Evolutionary conservation across 176 grass and related monocot genomes (phyloP), one percentile per base, ranked within the genome.

Genomic region (Metroxylon sagu): DNA sequence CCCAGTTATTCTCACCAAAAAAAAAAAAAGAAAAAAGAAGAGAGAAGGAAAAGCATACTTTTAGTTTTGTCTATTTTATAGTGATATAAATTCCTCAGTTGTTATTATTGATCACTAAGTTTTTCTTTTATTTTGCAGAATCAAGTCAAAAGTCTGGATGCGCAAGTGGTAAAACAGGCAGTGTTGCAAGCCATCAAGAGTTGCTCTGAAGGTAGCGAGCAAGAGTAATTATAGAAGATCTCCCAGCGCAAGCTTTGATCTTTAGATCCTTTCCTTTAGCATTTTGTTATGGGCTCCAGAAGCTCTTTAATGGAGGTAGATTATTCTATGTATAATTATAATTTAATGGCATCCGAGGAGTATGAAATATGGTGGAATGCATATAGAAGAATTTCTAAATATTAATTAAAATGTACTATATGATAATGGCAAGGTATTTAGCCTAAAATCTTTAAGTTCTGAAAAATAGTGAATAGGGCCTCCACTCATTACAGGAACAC

Each of bases 151-250:
- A 77, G 54, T 35, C 35, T 95, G 30, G 79, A 98, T 50, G 73
- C 75, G 12, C 71, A 79, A 54, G 79, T 76, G 23, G 76, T 98
- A 25, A 88, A 85, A 60, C 76, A 85, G 75, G 84, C 93, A 14
- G 93, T 98, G n/a, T 27, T 88, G 28, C 87, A 77, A 67, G 87
- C 84, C 48, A 71, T 88, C 60, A 80, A 59, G 8, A 83, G 62
- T 27, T 85, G 81, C 65, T 73, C 60, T 0, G 80, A 57, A 54
- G 68, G 72, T 6, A 43, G 27, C 10, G 51, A 54, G 3, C 18
- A 49, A 73, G 70, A 62, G 17, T 71, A 48, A 71, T 16, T 15
- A 26, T 17, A 28, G 57, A 28, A 59, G 57, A 59, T 8, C 25
- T 58, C 18, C 57, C 57, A 30, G 15, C 16, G 57, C 57, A 59